These are phyloP conservation scores for Zalerion maritima DNA, from an alignment of 495 filamentous ascomycete genomes.

Conservation along the genomic window DNA sequence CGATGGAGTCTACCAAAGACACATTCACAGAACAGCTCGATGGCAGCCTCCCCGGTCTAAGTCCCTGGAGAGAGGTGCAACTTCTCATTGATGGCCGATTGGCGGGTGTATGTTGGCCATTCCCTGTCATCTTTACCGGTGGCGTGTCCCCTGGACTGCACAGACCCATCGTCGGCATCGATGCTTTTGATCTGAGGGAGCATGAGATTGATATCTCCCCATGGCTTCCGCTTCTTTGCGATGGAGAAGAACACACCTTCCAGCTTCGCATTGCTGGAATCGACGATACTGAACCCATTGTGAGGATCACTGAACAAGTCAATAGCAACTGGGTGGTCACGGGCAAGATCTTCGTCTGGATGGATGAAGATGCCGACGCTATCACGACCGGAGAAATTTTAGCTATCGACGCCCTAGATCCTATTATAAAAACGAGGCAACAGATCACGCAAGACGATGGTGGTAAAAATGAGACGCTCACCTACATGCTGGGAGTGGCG, in stretches of 20 bases:
- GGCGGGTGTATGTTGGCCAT: conserved; percentile 74
- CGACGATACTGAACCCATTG: conserved; percentile 28
- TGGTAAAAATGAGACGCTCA: conserved; percentile 46
- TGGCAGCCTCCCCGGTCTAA: conserved; percentile 51
- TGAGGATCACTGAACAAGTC: conserved; percentile 42
- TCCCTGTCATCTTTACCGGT: conserved; percentile 77
- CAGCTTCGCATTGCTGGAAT: conserved; percentile 56
- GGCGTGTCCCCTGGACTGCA: conserved; percentile 72
- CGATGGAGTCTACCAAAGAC: conserved; percentile 44
- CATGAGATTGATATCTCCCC: conserved; percentile 79
- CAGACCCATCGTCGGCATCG: conserved; percentile 73
- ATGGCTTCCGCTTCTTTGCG: conserved; percentile 53
- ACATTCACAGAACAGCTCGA: conserved; percentile 42
- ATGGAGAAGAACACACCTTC: conserved; percentile 51
- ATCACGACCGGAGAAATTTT: conserved; percentile 33
- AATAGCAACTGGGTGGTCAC: conserved; percentile 70
- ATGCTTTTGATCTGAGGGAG: conserved; percentile 68
- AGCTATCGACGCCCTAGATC: conserved; percentile 7
- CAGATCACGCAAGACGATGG: conserved; percentile 25
- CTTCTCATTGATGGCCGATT: conserved; percentile 61
- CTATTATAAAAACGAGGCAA: conserved; percentile 21
- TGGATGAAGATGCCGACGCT: conserved; percentile 30
- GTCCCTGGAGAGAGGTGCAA: conserved; percentile 73
- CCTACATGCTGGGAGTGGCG: conserved; percentile 41
- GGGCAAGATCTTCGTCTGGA: conserved; percentile 69